These are phyloP conservation scores for Xylariaceae sp. DNA, from an alignment of 2,329 filamentous ascomycete species.

Conservation along the genomic window DNA sequence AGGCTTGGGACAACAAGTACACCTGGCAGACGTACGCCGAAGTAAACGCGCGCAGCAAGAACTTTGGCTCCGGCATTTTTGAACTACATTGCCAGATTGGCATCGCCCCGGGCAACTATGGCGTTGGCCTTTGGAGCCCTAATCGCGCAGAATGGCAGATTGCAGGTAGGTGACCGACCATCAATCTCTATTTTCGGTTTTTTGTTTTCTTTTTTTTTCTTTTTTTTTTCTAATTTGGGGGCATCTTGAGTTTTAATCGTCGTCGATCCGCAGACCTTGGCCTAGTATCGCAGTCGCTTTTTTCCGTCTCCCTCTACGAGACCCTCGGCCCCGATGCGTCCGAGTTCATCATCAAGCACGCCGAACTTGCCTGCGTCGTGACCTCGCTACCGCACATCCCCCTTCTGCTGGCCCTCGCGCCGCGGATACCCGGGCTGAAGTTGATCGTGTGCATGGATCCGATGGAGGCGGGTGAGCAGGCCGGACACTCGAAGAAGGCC, in stretches of 20 bases:
- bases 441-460: constrained; percentile 82
- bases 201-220: too few species aligned
- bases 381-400: constrained; percentile 78
- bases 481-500: constrained; percentile 71
- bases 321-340: constrained; percentile 86
- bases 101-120: constrained; percentile 61
- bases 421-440: constrained; percentile 75
- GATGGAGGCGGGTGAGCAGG: constrained; percentile 70
- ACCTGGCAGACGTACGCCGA: constrained; percentile 80
- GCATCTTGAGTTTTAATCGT: too few species aligned
- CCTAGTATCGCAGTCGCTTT: constrained; percentile 80
- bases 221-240: neutral
- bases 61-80: constrained; percentile 79
- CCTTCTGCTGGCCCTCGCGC: constrained; percentile 69
- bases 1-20: constrained; percentile 69
- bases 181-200: too few species aligned
- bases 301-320: constrained; percentile 90
- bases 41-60: constrained; percentile 71
- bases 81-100: constrained; percentile 72
- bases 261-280: too few species aligned
- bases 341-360: constrained; percentile 94
- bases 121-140: constrained; percentile 78
- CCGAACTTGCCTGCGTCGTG: constrained; percentile 67
- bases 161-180: constrained; percentile 54
- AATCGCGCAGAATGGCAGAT: constrained; percentile 89